Conservation (phyloP, 495 filamentous ascomycete species). For the Penicillium pulvis region DNA sequence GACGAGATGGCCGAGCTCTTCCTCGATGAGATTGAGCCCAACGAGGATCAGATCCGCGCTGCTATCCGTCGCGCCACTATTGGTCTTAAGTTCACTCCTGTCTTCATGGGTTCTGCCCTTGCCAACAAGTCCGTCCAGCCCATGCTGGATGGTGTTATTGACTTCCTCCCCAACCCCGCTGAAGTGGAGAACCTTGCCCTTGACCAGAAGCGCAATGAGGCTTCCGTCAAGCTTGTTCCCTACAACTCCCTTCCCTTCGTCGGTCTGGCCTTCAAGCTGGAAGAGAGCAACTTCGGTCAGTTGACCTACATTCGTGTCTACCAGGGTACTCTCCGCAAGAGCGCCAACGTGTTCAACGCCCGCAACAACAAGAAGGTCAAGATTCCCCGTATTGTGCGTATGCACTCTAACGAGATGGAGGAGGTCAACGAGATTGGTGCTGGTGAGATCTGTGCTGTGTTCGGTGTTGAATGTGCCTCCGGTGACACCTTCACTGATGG, state of each 20-base stretch:
- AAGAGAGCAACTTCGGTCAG: constrained; percentile 98
- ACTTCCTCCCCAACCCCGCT: constrained; percentile 91
- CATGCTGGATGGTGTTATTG: constrained; percentile 95
- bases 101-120: constrained; percentile 93
- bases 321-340: constrained; percentile 88
- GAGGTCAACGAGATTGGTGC: constrained; percentile 89
- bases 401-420: constrained; percentile 99
- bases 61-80: constrained; percentile 92
- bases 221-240: constrained; percentile 79
- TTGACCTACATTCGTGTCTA: constrained; percentile 99
- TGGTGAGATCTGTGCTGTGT: constrained; percentile 98
- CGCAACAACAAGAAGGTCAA: constrained; percentile 94
- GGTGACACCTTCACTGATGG: constrained; percentile 99
- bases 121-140: constrained; percentile 96
- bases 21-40: constrained; percentile 81
- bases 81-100: constrained; percentile 86
- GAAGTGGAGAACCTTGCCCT: constrained; percentile 91
- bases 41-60: constrained; percentile 76
- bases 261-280: constrained; percentile 96
- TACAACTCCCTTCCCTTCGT: constrained; percentile 94
- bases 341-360: constrained; percentile 88
- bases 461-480: constrained; percentile 96
- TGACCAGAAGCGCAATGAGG: constrained; percentile 76
- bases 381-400: constrained; percentile 95
- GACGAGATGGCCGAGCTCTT: constrained; percentile 98